These are phyloP conservation scores for Rhodotorula taiwanensis DNA, from an alignment of 768 basidiomycete species.

Conservation along the genomic window DNA sequence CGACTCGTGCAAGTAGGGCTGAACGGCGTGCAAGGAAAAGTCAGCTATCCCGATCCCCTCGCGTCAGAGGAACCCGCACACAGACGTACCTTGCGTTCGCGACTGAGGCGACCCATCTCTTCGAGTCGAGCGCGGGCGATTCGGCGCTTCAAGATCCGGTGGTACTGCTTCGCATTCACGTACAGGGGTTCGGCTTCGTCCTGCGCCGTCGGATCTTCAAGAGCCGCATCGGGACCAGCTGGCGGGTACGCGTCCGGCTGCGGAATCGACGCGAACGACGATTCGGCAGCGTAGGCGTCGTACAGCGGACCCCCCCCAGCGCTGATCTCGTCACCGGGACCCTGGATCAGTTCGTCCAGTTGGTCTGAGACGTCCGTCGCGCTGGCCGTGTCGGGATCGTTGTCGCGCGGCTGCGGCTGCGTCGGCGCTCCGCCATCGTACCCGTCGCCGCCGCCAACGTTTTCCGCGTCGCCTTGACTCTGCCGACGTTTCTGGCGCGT, in stretches of 20 bases:
- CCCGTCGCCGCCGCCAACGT: neutral
- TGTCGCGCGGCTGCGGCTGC: too few relatives aligned
- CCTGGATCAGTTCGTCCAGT: too few relatives aligned
- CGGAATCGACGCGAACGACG: too few relatives aligned
- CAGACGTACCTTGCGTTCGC: slow-evolving; percentile 68
- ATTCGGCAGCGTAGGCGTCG: too few relatives aligned
- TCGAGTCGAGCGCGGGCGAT: slow-evolving; percentile 84
- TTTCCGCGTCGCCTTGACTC: neutral
- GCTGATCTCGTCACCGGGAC: too few relatives aligned
- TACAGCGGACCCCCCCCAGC: too few relatives aligned
- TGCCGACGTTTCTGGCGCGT: too few relatives aligned
- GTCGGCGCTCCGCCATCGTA: neutral
- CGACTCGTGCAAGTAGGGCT: slow-evolving; percentile 98
- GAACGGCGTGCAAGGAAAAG: neutral
- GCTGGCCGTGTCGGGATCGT: too few relatives aligned
- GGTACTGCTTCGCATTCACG: slow-evolving; percentile 99
- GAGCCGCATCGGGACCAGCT: neutral
- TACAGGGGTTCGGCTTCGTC: slow-evolving; percentile 92
- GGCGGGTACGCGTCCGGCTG: too few relatives aligned
- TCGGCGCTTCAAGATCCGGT: slow-evolving; percentile 92
- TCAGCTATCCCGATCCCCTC: neutral
- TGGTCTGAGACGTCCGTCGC: too few relatives aligned
- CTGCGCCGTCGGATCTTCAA: slow-evolving; percentile 14
- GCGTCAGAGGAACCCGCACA: slow-evolving; percentile 6
- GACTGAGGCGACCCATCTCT: slow-evolving; percentile 84